Percentiles rank a stretch among this genome's conserved stretches.
Evolutionary conservation across 768 basidiomycete species (phyloP).

Genomic region (Phlebiopsis flavidoalba): DNA sequence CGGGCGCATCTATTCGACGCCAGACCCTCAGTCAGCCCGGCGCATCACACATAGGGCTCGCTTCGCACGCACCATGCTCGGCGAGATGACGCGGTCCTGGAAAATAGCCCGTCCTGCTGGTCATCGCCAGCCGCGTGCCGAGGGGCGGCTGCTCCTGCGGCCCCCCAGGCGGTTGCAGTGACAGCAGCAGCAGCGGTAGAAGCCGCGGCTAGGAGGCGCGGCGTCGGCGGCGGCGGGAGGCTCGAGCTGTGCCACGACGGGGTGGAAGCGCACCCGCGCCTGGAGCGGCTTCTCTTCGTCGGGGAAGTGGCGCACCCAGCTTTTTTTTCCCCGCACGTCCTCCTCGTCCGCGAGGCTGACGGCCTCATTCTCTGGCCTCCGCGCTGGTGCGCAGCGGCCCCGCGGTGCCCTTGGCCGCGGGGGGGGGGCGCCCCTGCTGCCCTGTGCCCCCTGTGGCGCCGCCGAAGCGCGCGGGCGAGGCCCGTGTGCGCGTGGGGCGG

Average conservation of each 20-base stretch:
- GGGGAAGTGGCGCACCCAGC: constrained; percentile 37
- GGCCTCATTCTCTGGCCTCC: constrained; percentile 34
- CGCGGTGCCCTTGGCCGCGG: too few relatives aligned
- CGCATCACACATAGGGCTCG: constrained; percentile 1
- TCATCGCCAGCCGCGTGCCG: constrained; percentile 91
- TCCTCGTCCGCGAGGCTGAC: constrained; percentile 45
- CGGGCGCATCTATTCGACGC: constrained; percentile 80
- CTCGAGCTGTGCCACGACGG: constrained; percentile 15
- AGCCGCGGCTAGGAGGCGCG: not conserved
- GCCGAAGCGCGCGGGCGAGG: constrained; percentile 9
- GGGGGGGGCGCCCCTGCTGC: not conserved
- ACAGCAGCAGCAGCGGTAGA: too few relatives aligned
- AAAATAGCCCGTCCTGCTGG: constrained; percentile 90
- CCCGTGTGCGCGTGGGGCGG: constrained; percentile 15
- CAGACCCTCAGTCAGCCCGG: not conserved
- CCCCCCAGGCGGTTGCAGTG: not conserved
- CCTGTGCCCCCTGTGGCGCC: not conserved
- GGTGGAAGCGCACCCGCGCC: constrained; percentile 58
- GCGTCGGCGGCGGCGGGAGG: not conserved
- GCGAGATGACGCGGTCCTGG: constrained; percentile 90
- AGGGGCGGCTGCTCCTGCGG: constrained; percentile 42
- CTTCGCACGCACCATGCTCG: constrained; percentile 78
- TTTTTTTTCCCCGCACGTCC: constrained; percentile 49
- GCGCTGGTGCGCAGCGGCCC: constrained; percentile 34
- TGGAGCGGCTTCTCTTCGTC: constrained; percentile 75